A percentile compares a stretch with the other conserved stretches of the same genome.
Evolutionary conservation across 495 filamentous ascomycete genomes (phyloP).

Genomic region (Annulohypoxylon maeteangense): DNA sequence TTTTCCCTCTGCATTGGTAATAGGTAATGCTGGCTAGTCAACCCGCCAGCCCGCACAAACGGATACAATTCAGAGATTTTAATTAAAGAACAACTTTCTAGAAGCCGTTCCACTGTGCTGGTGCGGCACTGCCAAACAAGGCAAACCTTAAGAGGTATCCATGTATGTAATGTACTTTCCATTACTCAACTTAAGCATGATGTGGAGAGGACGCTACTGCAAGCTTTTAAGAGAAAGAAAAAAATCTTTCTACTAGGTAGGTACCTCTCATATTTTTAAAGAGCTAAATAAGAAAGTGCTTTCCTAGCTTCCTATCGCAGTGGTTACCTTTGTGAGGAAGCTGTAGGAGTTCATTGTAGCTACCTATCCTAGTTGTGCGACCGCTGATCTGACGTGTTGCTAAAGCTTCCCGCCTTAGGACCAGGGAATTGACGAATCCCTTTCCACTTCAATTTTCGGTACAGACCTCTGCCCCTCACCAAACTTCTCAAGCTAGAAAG

Average conservation of each 20-base stretch:
- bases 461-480: constrained; percentile 31
- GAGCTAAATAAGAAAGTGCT: constrained; percentile 6
- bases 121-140: constrained; percentile 19
- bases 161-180: constrained; percentile 2
- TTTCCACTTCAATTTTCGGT: constrained; percentile 9
- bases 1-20: not conserved
- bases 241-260: not conserved
- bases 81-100: constrained; percentile 10
- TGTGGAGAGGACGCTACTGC: constrained; percentile 29
- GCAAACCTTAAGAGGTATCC: constrained; percentile 5
- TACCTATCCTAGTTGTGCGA: constrained; percentile 28
- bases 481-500: constrained; percentile 10
- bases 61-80: not conserved
- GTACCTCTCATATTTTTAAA: not conserved
- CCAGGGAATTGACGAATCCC: constrained; percentile 41
- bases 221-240: constrained; percentile 13
- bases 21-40: not conserved
- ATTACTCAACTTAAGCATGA: not conserved
- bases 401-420: constrained; percentile 22
- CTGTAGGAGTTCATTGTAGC: constrained; percentile 8
- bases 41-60: constrained; percentile 16
- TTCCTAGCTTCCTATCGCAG: constrained; percentile 14
- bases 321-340: constrained; percentile 15
- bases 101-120: constrained; percentile 5
- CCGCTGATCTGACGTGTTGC: constrained; percentile 12